Evolutionary conservation across 805 yeast species (phyloP).

Genomic region (Helenozyma baotianmanensis): DNA sequence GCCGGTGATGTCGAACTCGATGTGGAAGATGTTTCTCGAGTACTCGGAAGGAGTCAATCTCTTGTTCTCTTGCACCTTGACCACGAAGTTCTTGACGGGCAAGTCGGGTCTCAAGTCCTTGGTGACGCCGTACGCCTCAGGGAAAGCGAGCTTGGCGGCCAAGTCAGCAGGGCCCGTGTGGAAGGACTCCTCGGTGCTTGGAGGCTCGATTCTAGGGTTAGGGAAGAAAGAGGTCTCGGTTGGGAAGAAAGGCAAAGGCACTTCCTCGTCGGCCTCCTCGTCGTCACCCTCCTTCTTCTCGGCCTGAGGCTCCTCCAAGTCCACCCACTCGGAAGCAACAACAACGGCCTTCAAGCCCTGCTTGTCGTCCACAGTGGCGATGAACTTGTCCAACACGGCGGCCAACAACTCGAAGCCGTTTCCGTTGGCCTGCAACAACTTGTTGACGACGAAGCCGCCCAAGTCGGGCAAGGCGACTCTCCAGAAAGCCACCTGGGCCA

Average conservation of each 20-base stretch:
- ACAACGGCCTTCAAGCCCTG: slow-evolving; percentile 35
- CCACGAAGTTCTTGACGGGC: slow-evolving; percentile 78
- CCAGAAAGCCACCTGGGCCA: slow-evolving; percentile 81
- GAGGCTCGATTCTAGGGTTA: slow-evolving; percentile 45
- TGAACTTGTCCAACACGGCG: slow-evolving; percentile 60
- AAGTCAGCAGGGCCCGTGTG: slow-evolving; percentile 40
- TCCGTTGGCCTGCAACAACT: slow-evolving; percentile 76
- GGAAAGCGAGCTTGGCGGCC: slow-evolving; percentile 70
- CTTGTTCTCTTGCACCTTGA: slow-evolving; percentile 86
- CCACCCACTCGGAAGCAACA: slow-evolving; percentile 30
- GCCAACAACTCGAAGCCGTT: slow-evolving; percentile 76
- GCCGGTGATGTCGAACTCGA: slow-evolving; percentile 87
- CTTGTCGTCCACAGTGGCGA: slow-evolving; percentile 52
- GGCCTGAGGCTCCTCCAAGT: slow-evolving; percentile 19
- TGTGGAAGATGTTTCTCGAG: slow-evolving; percentile 92
- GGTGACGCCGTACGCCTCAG: slow-evolving; percentile 67
- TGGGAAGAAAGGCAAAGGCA: slow-evolving; percentile 45
- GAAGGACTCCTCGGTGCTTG: slow-evolving; percentile 31
- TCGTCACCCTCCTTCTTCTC: slow-evolving; percentile 21
- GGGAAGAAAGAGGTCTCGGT: slow-evolving; percentile 63
- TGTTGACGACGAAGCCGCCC: slow-evolving; percentile 65
- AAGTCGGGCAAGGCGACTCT: slow-evolving; percentile 57
- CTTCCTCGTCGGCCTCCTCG: slow-evolving; percentile 19
- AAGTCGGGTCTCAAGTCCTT: slow-evolving; percentile 79
- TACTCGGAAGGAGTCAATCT: slow-evolving; percentile 87